Conservation (phyloP, 805 yeast genomes). For the Myxozyma geophila region DNA sequence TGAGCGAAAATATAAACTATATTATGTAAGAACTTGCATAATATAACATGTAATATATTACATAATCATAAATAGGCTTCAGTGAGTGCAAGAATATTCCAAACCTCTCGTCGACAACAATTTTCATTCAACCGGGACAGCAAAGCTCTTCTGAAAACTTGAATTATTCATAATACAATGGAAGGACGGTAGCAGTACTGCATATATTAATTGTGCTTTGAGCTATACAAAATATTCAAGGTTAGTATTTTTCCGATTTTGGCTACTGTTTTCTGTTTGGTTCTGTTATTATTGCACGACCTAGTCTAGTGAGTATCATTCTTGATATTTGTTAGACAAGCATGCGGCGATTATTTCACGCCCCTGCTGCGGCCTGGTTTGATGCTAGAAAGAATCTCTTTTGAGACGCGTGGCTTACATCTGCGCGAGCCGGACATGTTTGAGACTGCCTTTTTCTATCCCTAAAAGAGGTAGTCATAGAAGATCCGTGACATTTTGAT, state of each 20-base stretch:
- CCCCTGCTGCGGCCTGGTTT: slow-evolving; percentile 11
- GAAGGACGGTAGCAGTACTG: too few species aligned
- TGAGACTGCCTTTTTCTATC: slow-evolving; percentile 27
- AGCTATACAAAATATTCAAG: background rate
- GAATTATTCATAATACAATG: too few species aligned
- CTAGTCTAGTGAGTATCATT: slow-evolving; percentile 7
- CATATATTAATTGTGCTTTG: too few species aligned
- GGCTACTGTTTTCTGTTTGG: background rate
- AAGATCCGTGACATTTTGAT: slow-evolving; percentile 29
- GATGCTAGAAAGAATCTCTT: slow-evolving; percentile 17
- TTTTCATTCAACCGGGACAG: too few species aligned
- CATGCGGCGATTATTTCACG: slow-evolving; percentile 6
- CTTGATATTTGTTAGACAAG: background rate
- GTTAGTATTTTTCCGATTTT: background rate
- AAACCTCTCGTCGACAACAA: too few species aligned
- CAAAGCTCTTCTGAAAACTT: too few species aligned
- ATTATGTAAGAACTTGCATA: too few species aligned
- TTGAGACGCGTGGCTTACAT: slow-evolving; percentile 21
- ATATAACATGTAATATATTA: too few species aligned
- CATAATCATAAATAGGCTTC: too few species aligned
- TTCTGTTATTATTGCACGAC: slow-evolving; percentile 5
- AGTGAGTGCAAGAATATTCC: too few species aligned
- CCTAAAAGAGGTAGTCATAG: slow-evolving; percentile 26
- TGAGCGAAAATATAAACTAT: too few species aligned
- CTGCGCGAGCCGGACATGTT: slow-evolving; percentile 28